Base-by-base conservation (phyloP, 108 stramenopile genomes). In the Skeletonema menzelii region DNA sequence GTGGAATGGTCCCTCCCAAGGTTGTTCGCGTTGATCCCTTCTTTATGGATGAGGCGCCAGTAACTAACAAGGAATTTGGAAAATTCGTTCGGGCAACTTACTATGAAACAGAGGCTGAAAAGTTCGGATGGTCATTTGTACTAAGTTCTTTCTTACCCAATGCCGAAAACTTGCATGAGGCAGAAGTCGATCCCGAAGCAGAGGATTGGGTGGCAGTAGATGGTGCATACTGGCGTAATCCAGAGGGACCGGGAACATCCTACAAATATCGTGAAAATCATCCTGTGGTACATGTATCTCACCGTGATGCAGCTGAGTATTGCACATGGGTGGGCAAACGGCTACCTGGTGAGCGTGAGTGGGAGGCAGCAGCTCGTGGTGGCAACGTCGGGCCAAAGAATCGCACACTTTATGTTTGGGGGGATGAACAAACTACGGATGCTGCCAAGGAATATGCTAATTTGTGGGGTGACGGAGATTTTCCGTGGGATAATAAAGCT, bases 101-200 rank as follows among this genome's bases (percentile, higher is more conserved):
- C 44, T 96, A 97, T 67, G 86, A 92, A 56, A 97, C 97, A 3
- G 97, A 97, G 76, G 96, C 97, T 0, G 96, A 98, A 82, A 87
- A 95, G 69, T 98, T 84, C 75, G 94, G 93, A 20, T 98, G 97
- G 97, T 84, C 82, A 31, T 98, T 98, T 79, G 96, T 95, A 20
- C 84, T 98, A 57, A 85, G 84, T 47, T 87, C 70, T 19, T 88
- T 94, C 76, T 72, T 91, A n/a, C 85, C 86, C 8, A 68, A 84
- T 44, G 71, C 73, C 0, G 80, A 85, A 5, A 66, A 81, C 12
- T 76, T 85, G 35, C 64, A 82, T 40, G 55, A 68, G n/a, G 77
- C 79, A 27, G 90, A 88, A 27, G 82, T 83, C 8, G 94, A 93
- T 67, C 95, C 95, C 11, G 89, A 88, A 60, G 95, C 89, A 37